A percentile compares a stretch with the other conserved stretches of the same genome.
Evolutionary conservation across 768 basidiomycete species (phyloP).

Genomic region (Pleurotus eryngii): DNA sequence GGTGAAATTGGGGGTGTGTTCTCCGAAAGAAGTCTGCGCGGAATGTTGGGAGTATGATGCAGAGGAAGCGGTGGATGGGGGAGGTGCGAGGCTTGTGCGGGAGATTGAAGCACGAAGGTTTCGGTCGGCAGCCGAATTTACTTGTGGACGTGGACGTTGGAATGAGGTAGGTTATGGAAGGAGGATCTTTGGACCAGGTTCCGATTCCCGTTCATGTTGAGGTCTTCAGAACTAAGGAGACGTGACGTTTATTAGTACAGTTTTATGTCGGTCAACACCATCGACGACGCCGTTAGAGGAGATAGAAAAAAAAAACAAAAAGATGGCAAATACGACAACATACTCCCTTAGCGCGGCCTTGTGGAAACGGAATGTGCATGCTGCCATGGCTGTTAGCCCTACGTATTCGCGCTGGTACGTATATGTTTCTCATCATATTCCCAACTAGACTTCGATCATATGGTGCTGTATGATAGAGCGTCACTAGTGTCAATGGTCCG

Average conservation of each 20-base stretch:
- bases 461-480: slow-evolving; percentile 23
- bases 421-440: no score
- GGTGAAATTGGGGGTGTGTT: slow-evolving; percentile 38
- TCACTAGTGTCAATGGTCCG: slow-evolving; percentile 52
- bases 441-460: neutral
- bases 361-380: slow-evolving; percentile 45
- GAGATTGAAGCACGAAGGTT: slow-evolving; percentile 37
- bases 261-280: slow-evolving; percentile 38
- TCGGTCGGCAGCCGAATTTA: slow-evolving; percentile 47
- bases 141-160: slow-evolving; percentile 45
- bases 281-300: slow-evolving; percentile 58
- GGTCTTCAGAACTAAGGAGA: no score
- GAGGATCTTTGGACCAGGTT: slow-evolving; percentile 63
- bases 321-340: slow-evolving; percentile 46
- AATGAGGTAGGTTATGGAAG: slow-evolving; percentile 50
- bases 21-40: slow-evolving; percentile 40
- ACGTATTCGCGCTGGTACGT: slow-evolving; percentile 44
- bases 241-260: slow-evolving; percentile 18
- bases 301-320: no score
- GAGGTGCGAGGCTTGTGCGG: slow-evolving; percentile 44
- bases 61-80: slow-evolving; percentile 39
- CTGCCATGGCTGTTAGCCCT: slow-evolving; percentile 45
- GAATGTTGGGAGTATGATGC: slow-evolving; percentile 34
- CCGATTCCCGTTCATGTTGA: neutral
- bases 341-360: slow-evolving; percentile 50